phyloP scores from a whole-genome alignment of 177 flowering plant species.

The Tripterygium wilfordii region DNA sequence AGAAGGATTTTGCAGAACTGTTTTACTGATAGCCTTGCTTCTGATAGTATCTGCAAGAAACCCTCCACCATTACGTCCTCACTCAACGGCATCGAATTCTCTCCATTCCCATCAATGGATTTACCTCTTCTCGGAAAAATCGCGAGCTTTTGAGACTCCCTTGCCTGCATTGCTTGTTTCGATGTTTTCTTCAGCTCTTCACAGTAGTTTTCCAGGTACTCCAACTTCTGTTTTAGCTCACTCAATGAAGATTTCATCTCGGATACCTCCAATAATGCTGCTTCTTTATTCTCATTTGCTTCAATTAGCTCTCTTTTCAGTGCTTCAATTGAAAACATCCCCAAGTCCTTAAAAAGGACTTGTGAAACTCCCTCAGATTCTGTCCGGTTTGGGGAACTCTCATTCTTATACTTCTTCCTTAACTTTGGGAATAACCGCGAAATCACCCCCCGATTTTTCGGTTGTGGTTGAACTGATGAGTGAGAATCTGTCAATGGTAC shows the following conservation, averaged over 20 bases:
- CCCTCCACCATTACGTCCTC: conserved; percentile 89
- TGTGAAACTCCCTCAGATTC: conserved; percentile 68
- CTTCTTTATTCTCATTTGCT: conserved; percentile 65
- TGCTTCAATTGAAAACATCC: conserved; percentile 52
- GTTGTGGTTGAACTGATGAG: conserved; percentile 39
- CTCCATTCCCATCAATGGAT: conserved; percentile 31
- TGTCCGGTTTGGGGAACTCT: conserved; percentile 41
- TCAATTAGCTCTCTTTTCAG: conserved; percentile 70
- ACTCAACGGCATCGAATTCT: conserved; percentile 50
- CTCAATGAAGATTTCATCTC: conserved; percentile 82
- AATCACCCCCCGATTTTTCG: conserved; percentile 41
- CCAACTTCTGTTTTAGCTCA: conserved; percentile 64
- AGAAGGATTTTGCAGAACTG: conserved; percentile 73
- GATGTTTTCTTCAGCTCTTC: conserved; percentile 71
- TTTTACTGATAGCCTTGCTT: conserved; percentile 76
- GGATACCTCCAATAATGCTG: conserved; percentile 63
- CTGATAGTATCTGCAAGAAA: conserved; percentile 82
- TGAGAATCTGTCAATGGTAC: conserved; percentile 66
- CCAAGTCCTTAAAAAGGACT: conserved; percentile 46
- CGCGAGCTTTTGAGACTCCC: conserved; percentile 29
- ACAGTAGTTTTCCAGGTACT: conserved; percentile 69
- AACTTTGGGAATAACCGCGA: conserved; percentile 64
- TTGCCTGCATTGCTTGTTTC: conserved; percentile 41
- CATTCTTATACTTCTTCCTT: conserved; percentile 69
- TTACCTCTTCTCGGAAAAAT: conserved; percentile 39